Base-by-base conservation (phyloP, 768 basidiomycete species). In the Serendipita sp. region DNA sequence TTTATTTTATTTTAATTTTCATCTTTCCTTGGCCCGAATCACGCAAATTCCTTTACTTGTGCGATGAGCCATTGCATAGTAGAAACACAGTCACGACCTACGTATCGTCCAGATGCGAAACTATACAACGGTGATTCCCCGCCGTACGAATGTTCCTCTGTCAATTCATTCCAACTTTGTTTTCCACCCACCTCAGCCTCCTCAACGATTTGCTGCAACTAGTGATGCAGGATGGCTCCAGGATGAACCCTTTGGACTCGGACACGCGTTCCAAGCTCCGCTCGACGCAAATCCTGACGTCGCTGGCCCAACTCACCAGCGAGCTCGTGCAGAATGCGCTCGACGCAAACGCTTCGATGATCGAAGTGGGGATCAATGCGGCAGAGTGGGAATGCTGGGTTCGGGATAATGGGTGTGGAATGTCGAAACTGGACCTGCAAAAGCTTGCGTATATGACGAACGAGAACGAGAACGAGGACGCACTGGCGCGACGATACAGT, bases 271-370 rank as follows among this genome's bases (percentile, higher is more conserved):
- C 81, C 22, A 82, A 77, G 67, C 76, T 98, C 48, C 83, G 94
- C 44, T 93, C 92, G 1, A 81, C 88, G 0, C 82, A 90, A 68
- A 84, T 94, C 65, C 73, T 98, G 64, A 90, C 90, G 0, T 87
- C 90, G 3, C 70, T 96, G 28, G 78, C 86, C 5, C 83, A 87
- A 69, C 76, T 94, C 63, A 75, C 94, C 22, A 84, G 84, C 1
- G 92, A 97, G 72, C 81, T 98, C 38, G 71, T 93, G 11, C 93
- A 94, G 71, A 98, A 98, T 71, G 79, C 90, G 2, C 76, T 97
- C 7, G 95, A 98, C 68, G 90, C 94, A 2, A 77, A 77, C 30
- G 82, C 92, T 0, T 75, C 72, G 16, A 77, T 78, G 22, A 76
- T 98, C 60, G 83, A 87, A 43, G 74, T 92, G 51, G 83, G 85